Percentiles rank a stretch among this genome's conserved stretches.
Evolutionary conservation across 2,329 filamentous ascomycete species (phyloP).

Genomic region (Aspergillus pseudotamarii): DNA sequence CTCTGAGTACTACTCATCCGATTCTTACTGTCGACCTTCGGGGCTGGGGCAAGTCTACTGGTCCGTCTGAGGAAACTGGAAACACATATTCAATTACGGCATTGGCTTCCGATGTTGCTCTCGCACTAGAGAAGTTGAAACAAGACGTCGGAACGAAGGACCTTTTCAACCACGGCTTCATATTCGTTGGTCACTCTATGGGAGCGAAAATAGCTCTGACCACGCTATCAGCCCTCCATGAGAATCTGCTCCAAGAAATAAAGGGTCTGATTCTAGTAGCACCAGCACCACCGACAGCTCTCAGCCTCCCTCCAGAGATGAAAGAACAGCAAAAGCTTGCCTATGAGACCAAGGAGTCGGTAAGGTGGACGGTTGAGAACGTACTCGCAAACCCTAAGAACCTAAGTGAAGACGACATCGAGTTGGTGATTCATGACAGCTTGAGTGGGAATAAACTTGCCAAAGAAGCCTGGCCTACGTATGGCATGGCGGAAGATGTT

Average conservation of each 20-base stretch:
- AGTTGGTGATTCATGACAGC: slow-evolving; percentile 31
- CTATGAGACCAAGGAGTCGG: slow-evolving; percentile 31
- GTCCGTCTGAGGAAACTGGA: slow-evolving; percentile 21
- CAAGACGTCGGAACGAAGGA: slow-evolving; percentile 22
- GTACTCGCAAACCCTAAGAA: slow-evolving; percentile 31
- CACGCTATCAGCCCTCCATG: slow-evolving; percentile 5
- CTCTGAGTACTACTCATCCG: slow-evolving; percentile 20
- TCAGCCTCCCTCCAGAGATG: slow-evolving; percentile 37
- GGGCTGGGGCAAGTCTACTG: slow-evolving; percentile 42
- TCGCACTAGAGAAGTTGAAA: slow-evolving; percentile 12
- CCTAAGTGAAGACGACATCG: slow-evolving; percentile 18
- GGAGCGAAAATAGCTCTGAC: slow-evolving; percentile 42
- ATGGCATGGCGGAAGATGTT: slow-evolving; percentile 40
- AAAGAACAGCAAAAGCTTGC: slow-evolving; percentile 37
- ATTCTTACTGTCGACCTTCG: slow-evolving; percentile 38
- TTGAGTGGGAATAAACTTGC: slow-evolving; percentile 32
- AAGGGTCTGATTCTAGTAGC: slow-evolving; percentile 38
- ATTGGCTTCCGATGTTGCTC: slow-evolving; percentile 24
- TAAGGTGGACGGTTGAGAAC: slow-evolving; percentile 35
- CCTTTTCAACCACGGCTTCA: slow-evolving; percentile 28
- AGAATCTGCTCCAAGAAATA: slow-evolving; percentile 14
- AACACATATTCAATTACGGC: slow-evolving; percentile 28
- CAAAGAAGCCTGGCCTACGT: slow-evolving; percentile 38
- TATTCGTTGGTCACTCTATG: slow-evolving; percentile 45
- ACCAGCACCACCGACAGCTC: slow-evolving; percentile 37